These are phyloP conservation scores for Cadophora gregata DNA, from an alignment of 2,329 filamentous ascomycete species.

Conservation along the genomic window DNA sequence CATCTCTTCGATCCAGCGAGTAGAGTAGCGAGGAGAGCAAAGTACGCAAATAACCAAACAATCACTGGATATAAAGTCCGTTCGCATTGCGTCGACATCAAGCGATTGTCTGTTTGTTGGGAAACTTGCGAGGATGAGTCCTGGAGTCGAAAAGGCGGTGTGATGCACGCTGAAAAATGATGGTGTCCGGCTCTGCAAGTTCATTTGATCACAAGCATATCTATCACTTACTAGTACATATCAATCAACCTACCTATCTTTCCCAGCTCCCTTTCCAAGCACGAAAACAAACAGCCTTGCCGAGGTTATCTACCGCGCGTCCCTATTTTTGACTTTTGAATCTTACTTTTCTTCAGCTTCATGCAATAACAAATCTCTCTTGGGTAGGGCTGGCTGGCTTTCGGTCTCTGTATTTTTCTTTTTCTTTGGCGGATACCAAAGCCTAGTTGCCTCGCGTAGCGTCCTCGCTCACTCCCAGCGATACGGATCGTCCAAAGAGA, in stretches of 20 bases:
- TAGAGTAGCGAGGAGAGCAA: not conserved
- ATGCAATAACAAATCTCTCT: not conserved
- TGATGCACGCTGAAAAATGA: constrained; percentile 23
- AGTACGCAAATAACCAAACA: not conserved
- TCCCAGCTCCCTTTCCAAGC: not conserved
- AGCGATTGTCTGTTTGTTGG: constrained; percentile 14
- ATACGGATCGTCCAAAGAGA: constrained; percentile 21
- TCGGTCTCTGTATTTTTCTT: not conserved
- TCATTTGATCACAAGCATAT: constrained; percentile 30
- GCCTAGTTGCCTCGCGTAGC: too few relatives aligned
- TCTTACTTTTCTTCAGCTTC: constrained; percentile 1
- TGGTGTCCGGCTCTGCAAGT: constrained; percentile 33
- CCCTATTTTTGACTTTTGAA: not conserved
- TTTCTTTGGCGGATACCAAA: not conserved
- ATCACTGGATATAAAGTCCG: not conserved
- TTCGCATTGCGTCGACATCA: not conserved
- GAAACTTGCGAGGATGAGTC: constrained; percentile 24
- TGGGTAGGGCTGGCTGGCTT: not conserved
- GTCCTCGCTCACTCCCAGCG: constrained; percentile 10
- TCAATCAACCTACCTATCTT: not conserved
- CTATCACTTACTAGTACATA: not conserved
- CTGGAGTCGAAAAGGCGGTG: constrained; percentile 36
- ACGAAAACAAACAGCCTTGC: not conserved
- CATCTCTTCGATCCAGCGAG: not conserved
- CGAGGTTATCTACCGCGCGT: not conserved